These are phyloP conservation scores for Pythium aphanidermatum DNA, from an alignment of 352 stramenopile species.

Conservation along the genomic window DNA sequence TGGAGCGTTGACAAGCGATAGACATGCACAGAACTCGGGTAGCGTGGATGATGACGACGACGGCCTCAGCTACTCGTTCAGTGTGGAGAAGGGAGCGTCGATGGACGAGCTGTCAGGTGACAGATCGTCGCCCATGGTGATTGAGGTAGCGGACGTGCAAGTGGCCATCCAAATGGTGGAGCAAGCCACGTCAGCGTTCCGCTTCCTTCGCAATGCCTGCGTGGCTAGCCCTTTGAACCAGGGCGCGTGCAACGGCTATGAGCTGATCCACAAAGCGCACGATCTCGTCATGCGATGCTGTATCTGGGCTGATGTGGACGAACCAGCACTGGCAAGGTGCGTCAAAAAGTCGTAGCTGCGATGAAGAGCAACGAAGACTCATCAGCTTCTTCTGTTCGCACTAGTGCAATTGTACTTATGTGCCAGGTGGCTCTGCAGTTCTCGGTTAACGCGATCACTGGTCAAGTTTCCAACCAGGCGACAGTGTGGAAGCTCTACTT, in stretches of 20 bases:
- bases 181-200: conserved; percentile 38
- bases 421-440: conserved; percentile 70
- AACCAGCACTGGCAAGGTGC: conserved; percentile 38
- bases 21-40: background rate
- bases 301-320: conserved; percentile 54
- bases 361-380: too few species aligned
- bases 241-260: conserved; percentile 24
- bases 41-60: conserved; percentile 31
- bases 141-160: conserved; percentile 21
- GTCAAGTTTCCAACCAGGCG: conserved; percentile 36
- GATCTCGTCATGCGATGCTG: conserved; percentile 33
- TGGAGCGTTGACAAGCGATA: too few species aligned
- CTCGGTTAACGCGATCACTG: conserved; percentile 57
- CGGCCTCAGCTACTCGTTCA: conserved; percentile 68
- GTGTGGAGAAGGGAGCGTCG: conserved; percentile 27
- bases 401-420: background rate
- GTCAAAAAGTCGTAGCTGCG: too few species aligned
- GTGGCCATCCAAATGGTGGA: conserved; percentile 11
- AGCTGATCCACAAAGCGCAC: conserved; percentile 27
- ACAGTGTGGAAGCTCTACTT: conserved; percentile 60
- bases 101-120: conserved; percentile 20
- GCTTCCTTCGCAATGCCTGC: conserved; percentile 72
- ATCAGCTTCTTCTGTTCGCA: too few species aligned
- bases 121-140: conserved; percentile 22
- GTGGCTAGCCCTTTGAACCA: conserved; percentile 43